A percentile compares a stretch with the other conserved stretches of the same genome.
These are phyloP conservation scores for Dipodascus geniculatus DNA, from an alignment of 805 yeast genomes.

Conservation along the genomic window DNA sequence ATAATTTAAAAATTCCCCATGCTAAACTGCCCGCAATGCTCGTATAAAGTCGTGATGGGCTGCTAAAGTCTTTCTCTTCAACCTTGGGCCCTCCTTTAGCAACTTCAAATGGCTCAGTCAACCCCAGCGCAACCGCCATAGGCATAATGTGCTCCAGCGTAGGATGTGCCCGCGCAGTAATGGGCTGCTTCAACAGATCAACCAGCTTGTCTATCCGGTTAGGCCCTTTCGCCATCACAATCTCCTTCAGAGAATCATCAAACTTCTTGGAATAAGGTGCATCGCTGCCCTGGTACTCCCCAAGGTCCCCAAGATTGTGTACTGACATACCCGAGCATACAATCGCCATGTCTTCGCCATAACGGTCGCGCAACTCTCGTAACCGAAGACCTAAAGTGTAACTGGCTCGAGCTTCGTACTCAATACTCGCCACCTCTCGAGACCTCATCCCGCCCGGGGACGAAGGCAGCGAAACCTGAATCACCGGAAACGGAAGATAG, in stretches of 20 bases:
- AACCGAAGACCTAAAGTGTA: slow-evolving; percentile 46
- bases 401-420: slow-evolving; percentile 31
- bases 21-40: slow-evolving; percentile 38
- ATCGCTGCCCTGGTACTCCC: slow-evolving; percentile 15
- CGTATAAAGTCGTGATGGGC: slow-evolving; percentile 35
- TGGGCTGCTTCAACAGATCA: slow-evolving; percentile 24
- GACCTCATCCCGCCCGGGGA: background rate
- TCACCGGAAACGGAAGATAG: slow-evolving; percentile 27
- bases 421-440: slow-evolving; percentile 7
- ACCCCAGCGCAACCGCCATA: slow-evolving; percentile 33
- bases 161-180: slow-evolving; percentile 49
- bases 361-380: slow-evolving; percentile 34
- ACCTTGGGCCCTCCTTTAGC: slow-evolving; percentile 25
- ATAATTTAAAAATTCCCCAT: slow-evolving; percentile 50
- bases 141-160: slow-evolving; percentile 68
- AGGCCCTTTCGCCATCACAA: slow-evolving; percentile 23
- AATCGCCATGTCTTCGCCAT: slow-evolving; percentile 35
- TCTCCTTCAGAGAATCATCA: slow-evolving; percentile 33
- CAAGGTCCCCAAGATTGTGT: slow-evolving; percentile 54
- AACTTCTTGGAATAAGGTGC: slow-evolving; percentile 44
- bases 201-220: slow-evolving; percentile 30
- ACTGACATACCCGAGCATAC: slow-evolving; percentile 72
- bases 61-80: slow-evolving; percentile 32
- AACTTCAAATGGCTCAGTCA: background rate
- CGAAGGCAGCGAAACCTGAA: slow-evolving; percentile 30